Base-by-base conservation (phyloP, 495 filamentous ascomycete genomes). In the Hyaloscypha hepaticicola region DNA sequence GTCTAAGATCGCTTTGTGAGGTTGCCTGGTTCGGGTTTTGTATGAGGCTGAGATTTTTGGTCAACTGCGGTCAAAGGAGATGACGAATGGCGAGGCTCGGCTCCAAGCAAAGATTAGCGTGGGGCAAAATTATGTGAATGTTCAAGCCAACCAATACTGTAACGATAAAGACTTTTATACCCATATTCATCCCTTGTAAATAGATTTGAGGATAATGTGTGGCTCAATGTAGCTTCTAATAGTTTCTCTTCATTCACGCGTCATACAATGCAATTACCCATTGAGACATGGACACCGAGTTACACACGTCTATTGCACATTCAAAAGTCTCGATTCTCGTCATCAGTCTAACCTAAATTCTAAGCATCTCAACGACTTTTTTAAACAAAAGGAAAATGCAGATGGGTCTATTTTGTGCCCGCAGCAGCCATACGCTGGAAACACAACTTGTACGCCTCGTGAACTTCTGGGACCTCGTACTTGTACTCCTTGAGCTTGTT, bases 371-470 rank as follows among this genome's bases (percentile, higher is more conserved):
- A 53, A 53, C 50, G 21, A 53, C 50, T 50, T 67, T 67, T 67
- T 41, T 11, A 55, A 67, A 56, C 41, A 27, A 33, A 55, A 19
- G 59, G 38, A 62, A 60, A 51, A 49, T 41, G 21, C 6, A 26
- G 29, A n/a, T 14, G 14, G 55, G 34, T 65, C 51, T 77, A 83
- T 71, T 78, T 70, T 33, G 79, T 72, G 25, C 82, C 84, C 62
- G 79, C 80, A 62, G 78, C 81, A 69, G 82, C 85, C 85, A 88
- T 88, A 41, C 85, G 77, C 75, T 85, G 81, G 77, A 89, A 88
- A 69, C 86, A 89, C 56, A 70, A 67, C 58, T 73, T 74, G 66
- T 87, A 88, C 28, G 85, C 85, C 69, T 85, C 81, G 65, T 87
- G 85, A 49, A 88, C 78, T 76, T 88, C 83, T 6, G 84, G 85